These are phyloP conservation scores for Sequoiadendron giganteum DNA, from an alignment of 75 land plant genomes.

Conservation along the genomic window DNA sequence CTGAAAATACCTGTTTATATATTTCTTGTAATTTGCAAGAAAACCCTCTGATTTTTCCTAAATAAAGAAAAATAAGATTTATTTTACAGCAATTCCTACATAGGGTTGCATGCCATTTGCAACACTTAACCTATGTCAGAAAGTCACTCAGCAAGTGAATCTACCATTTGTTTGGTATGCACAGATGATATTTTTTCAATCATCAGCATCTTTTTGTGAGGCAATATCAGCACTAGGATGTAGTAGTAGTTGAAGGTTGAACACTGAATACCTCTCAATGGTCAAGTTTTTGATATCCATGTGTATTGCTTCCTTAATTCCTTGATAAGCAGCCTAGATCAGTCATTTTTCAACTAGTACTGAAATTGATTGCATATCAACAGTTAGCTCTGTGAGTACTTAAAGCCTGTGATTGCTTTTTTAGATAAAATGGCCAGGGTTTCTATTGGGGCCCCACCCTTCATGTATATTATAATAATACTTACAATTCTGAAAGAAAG, in stretches of 20 bases:
- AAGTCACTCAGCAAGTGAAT: not conserved
- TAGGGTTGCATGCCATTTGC: not conserved
- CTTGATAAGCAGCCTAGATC: not conserved
- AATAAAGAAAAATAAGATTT: not conserved
- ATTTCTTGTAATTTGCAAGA: not conserved
- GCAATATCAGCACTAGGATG: not conserved
- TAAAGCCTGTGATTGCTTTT: not conserved
- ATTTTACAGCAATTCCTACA: not conserved
- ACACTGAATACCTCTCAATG: not conserved
- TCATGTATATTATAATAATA: too few relatives aligned
- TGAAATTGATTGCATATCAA: not conserved
- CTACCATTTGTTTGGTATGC: not conserved
- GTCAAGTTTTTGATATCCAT: not conserved
- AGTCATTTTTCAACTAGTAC: not conserved
- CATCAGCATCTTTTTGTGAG: not conserved
- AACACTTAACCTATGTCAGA: not conserved
- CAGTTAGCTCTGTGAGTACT: not conserved
- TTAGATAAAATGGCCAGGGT: too few relatives aligned
- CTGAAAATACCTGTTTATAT: not conserved
- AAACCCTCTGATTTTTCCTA: not conserved
- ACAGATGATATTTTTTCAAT: not conserved
- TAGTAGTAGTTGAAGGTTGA: not conserved
- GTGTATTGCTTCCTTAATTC: not conserved
- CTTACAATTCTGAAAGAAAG: too few relatives aligned
- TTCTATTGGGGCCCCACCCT: too few relatives aligned